Evolutionary conservation across 2,329 filamentous ascomycete genomes (phyloP).

Genomic region (Dothistroma pini): DNA sequence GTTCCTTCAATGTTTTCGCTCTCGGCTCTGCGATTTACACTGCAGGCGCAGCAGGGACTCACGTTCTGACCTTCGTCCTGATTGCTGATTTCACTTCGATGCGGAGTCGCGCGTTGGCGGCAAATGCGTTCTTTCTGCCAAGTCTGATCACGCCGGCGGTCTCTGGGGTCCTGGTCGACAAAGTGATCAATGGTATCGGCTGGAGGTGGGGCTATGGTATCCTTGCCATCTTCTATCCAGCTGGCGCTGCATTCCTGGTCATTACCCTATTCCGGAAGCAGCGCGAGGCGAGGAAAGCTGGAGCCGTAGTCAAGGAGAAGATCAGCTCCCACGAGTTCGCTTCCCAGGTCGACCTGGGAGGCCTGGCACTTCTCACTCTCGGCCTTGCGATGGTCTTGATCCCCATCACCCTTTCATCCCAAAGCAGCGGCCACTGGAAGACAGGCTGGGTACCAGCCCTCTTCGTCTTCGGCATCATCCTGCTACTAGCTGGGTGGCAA

Average conservation of each 20-base stretch:
- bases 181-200: conserved; percentile 40
- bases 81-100: conserved; percentile 43
- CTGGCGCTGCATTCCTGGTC: conserved; percentile 37
- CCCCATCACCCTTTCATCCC: conserved; percentile 46
- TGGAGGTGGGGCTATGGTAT: conserved; percentile 48
- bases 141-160: conserved; percentile 43
- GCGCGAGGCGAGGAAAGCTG: conserved; percentile 32
- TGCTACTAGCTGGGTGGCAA: conserved; percentile 44
- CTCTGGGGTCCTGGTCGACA: conserved; percentile 42
- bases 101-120: conserved; percentile 40
- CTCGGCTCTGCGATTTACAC: conserved; percentile 38
- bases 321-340: conserved; percentile 36
- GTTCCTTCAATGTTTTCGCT: conserved; percentile 37
- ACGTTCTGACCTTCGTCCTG: conserved; percentile 42
- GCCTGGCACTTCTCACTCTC: conserved; percentile 46
- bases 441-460: conserved; percentile 47
- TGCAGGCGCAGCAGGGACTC: conserved; percentile 39
- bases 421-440: conserved; percentile 38
- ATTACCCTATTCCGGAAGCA: conserved; percentile 39
- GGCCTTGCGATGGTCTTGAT: conserved; percentile 50
- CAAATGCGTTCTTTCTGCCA: conserved; percentile 39
- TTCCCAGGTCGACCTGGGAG: conserved; percentile 35
- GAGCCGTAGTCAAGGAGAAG: conserved; percentile 28
- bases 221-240: conserved; percentile 43
- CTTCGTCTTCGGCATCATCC: conserved; percentile 42